Percentiles rank a stretch among this genome's conserved stretches.
Evolutionary conservation across 108 stramenopile genomes (phyloP).

Genomic region (Cylindrotheca fusiformis): DNA sequence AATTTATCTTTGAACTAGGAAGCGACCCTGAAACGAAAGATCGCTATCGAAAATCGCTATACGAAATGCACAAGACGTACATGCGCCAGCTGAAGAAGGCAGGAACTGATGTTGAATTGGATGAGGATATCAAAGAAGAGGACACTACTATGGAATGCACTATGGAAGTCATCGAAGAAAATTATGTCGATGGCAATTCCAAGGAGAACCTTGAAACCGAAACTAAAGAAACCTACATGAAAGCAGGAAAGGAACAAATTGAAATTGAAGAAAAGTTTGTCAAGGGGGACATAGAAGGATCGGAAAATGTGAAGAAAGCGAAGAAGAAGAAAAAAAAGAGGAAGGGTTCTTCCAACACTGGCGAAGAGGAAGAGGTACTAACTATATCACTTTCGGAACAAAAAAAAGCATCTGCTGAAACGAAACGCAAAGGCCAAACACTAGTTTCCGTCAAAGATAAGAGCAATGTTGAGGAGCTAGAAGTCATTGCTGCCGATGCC

Average conservation of each 20-base stretch:
- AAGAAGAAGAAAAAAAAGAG: constrained; percentile 17
- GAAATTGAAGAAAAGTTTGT: constrained; percentile 1
- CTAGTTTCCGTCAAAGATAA: constrained; percentile 7
- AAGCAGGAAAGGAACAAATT: constrained; percentile 8
- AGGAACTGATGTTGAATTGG: constrained; percentile 66
- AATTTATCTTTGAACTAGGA: constrained; percentile 81
- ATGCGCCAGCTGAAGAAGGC: constrained; percentile 64
- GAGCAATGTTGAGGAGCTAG: constrained; percentile 19
- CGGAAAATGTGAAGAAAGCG: constrained; percentile 28
- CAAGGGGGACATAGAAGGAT: constrained; percentile 1
- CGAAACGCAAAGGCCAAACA: constrained; percentile 2
- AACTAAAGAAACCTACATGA: constrained; percentile 20
- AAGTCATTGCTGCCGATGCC: constrained; percentile 8
- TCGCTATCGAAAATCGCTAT: constrained; percentile 63
- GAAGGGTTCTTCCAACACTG: not conserved
- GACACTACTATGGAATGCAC: constrained; percentile 12
- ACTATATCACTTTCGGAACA: constrained; percentile 38
- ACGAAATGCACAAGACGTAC: constrained; percentile 86
- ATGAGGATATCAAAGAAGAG: constrained; percentile 45
- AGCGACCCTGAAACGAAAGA: constrained; percentile 73
- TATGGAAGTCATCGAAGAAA: too few species aligned
- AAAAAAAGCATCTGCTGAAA: constrained; percentile 40
- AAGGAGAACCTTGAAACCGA: constrained; percentile 19
- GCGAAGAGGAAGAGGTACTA: constrained; percentile 41
- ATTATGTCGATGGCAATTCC: constrained; percentile 7